phyloP scores from a whole-genome alignment of 345 rosid species.

The Eucalyptus melliodora region DNA sequence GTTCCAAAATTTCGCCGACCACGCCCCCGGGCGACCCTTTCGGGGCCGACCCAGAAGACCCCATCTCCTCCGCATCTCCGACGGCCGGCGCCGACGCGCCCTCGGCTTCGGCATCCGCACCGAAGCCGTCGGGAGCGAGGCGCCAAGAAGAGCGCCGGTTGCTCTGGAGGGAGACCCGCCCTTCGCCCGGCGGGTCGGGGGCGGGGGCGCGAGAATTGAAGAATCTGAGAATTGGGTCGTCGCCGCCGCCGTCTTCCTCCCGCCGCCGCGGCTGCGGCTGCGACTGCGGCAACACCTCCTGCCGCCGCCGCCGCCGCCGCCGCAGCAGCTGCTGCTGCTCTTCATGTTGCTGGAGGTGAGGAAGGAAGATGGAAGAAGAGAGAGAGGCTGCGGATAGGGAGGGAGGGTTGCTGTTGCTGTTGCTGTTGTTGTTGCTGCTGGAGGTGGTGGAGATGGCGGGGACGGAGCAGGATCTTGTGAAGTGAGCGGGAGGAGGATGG shows the following conservation, averaged over 20 bases:
- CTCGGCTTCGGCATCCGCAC: constrained; percentile 1
- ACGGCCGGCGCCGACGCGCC: background rate
- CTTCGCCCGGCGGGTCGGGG: constrained; percentile 35
- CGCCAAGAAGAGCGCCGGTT: constrained; percentile 74
- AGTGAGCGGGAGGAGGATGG: background rate
- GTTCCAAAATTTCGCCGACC: constrained; percentile 33
- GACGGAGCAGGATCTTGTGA: background rate
- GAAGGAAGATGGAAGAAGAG: constrained; percentile 32
- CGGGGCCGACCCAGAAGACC: background rate
- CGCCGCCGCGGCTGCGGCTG: background rate
- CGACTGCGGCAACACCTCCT: background rate
- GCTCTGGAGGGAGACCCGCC: constrained; percentile 37
- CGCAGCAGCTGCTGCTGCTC: background rate
- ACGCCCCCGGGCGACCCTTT: background rate
- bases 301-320: background rate
- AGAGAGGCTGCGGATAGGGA: constrained; percentile 17
- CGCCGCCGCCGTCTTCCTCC: constrained; percentile 1
- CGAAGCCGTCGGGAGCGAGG: constrained; percentile 22
- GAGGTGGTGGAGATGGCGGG: background rate
- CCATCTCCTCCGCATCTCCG: constrained; percentile 1
- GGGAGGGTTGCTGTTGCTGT: background rate
- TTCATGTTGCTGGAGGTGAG: constrained; percentile 29
- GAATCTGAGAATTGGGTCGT: constrained; percentile 58
- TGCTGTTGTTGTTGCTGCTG: background rate
- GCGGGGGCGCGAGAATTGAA: constrained; percentile 41